Base-by-base conservation (phyloP, 805 yeast genomes). In the Metschnikowia proteae region DNA sequence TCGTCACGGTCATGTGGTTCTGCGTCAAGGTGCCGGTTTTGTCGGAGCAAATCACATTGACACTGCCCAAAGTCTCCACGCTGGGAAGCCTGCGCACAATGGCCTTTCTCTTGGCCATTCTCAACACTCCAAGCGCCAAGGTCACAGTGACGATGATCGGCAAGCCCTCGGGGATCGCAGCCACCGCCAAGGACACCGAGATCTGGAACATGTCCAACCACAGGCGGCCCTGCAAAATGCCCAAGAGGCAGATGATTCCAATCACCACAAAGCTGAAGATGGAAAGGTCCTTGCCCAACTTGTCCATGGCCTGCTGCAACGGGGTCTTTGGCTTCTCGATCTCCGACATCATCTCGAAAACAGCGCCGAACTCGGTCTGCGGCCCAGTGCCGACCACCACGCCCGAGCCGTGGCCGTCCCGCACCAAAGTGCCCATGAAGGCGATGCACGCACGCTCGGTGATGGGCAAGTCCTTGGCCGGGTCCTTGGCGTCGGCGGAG, bases 281-380 rank as follows among this genome's bases (percentile, higher is more conserved):
- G 0, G 97, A 88, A 39, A 94, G 75, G 60, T 94, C 96, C 62
- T 88, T 87, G 39, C 99, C 99, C 51, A 94, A 76, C 63, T 87
- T 85, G 64, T 91, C 98, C 99, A 94, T 94, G 7, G 96, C 85
- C 51, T 82, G 78, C 70, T 94, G 99, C 57, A 94, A 74, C 2
- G 99, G 99, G 13, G 99, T 94, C 69, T 94, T 94, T 45, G 99
- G 99, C 68, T 94, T 94, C 66, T 90, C 97, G 57, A 94, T 94
- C 44, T 82, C 85, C 33, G 85, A 79, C 96, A 94, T 89, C 96
- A 94, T 90, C 57, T 86, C 91, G 63, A 90, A 94, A 11, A 94
- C 97, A 40, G 85, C 76, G 44, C 99, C 99, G 68, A 94, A 90
- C 43, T 95, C 97, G 2, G 99, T 92, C 55, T 84, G 81, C 34